phyloP scores from a whole-genome alignment of 148 eudicot species.

The Arbutus unedo region DNA sequence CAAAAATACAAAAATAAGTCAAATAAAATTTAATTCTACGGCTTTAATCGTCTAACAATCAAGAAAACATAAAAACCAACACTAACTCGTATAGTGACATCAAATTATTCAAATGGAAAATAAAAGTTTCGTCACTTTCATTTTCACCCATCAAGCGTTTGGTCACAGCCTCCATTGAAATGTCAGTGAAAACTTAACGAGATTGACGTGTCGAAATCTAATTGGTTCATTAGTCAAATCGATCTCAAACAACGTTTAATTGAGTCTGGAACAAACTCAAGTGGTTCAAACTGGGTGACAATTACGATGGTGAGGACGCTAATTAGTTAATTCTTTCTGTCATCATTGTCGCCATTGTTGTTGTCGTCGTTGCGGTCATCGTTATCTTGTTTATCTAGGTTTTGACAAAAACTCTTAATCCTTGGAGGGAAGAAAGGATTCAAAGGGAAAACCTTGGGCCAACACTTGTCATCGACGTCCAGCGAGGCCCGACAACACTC shows the following conservation, averaged over 20 bases:
- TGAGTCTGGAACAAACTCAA: too few species aligned
- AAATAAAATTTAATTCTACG: too few species aligned
- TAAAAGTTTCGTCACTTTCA: background rate
- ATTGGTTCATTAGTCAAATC: too few species aligned
- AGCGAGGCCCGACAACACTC: constrained; percentile 8
- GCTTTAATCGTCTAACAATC: too few species aligned
- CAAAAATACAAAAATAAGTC: too few species aligned
- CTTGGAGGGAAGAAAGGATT: constrained; percentile 5
- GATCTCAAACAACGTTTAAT: too few species aligned
- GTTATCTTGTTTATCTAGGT: background rate
- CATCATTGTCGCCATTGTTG: background rate
- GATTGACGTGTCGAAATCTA: too few species aligned
- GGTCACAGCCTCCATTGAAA: background rate
- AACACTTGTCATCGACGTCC: constrained; percentile 5
- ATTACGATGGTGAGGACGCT: too few species aligned
- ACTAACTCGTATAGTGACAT: background rate
- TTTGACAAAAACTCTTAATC: background rate
- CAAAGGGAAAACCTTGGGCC: constrained; percentile 17
- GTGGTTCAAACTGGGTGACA: too few species aligned
- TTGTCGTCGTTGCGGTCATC: background rate
- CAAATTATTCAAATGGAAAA: background rate
- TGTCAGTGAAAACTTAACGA: too few species aligned
- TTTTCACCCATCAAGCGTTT: background rate
- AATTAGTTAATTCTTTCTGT: background rate
- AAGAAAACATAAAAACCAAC: background rate